Evolutionary conservation across 2,329 filamentous ascomycete species (phyloP).

Genomic region (Elsinoe fawcettii): DNA sequence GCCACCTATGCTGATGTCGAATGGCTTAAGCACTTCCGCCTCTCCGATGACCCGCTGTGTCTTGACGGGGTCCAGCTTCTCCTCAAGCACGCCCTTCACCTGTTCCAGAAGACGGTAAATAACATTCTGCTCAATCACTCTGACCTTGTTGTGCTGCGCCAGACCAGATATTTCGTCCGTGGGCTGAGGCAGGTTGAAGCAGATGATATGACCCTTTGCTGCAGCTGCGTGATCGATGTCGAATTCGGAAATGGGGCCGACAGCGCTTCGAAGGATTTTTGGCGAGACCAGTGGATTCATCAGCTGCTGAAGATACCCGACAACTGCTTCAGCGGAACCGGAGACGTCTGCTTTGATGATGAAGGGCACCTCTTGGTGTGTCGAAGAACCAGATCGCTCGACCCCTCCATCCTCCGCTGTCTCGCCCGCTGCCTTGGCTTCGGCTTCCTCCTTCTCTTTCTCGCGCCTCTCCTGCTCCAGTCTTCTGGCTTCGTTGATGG

Average conservation of each 20-base stretch:
- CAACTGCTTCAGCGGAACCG: slow-evolving; percentile 86
- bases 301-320: slow-evolving; percentile 65
- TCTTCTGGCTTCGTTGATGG: slow-evolving; percentile 61
- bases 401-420: slow-evolving; percentile 26
- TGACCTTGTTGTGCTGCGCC: slow-evolving; percentile 64
- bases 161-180: slow-evolving; percentile 55
- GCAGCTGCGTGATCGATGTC: slow-evolving; percentile 81
- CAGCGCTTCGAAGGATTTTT: slow-evolving; percentile 65
- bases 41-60: slow-evolving; percentile 71
- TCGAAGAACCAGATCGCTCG: slow-evolving; percentile 36
- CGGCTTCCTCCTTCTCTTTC: slow-evolving; percentile 44
- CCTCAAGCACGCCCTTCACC: slow-evolving; percentile 59
- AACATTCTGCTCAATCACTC: slow-evolving; percentile 75
- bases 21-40: slow-evolving; percentile 75
- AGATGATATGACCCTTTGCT: slow-evolving; percentile 68
- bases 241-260: slow-evolving; percentile 73
- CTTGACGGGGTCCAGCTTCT: slow-evolving; percentile 59
- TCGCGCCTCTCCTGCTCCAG: slow-evolving; percentile 54
- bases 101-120: slow-evolving; percentile 76
- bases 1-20: slow-evolving; percentile 73
- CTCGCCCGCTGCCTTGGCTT: slow-evolving; percentile 28
- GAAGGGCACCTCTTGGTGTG: slow-evolving; percentile 60
- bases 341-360: slow-evolving; percentile 88
- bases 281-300: slow-evolving; percentile 79
- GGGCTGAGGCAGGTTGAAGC: slow-evolving; percentile 72